These are phyloP conservation scores for Trichoderma koningiopsis DNA, from an alignment of 2,329 filamentous ascomycete species.

Conservation along the genomic window DNA sequence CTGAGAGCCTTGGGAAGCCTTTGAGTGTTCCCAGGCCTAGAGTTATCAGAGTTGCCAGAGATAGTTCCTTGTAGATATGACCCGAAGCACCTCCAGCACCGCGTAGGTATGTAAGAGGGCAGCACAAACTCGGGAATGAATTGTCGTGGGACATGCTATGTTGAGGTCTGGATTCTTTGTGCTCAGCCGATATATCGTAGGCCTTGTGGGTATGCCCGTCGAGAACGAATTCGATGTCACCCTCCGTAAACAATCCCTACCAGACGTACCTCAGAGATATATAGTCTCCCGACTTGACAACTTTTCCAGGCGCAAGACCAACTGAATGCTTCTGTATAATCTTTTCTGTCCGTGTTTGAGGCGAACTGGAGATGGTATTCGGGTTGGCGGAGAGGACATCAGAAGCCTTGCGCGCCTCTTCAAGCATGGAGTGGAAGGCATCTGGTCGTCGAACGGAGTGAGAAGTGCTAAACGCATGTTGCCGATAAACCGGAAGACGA, in stretches of 20 bases:
- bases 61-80: too few relatives aligned
- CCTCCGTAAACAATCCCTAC: too few relatives aligned
- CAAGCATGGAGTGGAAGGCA: conserved; percentile 4
- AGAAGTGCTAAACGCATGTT: background rate
- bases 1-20: too few relatives aligned
- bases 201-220: too few relatives aligned
- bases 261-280: too few relatives aligned
- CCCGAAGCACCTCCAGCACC: too few relatives aligned
- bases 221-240: too few relatives aligned
- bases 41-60: too few relatives aligned
- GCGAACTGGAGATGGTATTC: background rate
- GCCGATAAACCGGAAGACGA: background rate
- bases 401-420: background rate
- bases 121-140: conserved; percentile 38
- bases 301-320: conserved; percentile 72
- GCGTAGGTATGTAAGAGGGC: too few relatives aligned
- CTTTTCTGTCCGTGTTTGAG: conserved; percentile 86
- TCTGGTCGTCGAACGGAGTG: background rate
- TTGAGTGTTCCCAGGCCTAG: too few relatives aligned
- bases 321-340: conserved; percentile 82
- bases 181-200: too few relatives aligned
- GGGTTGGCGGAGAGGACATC: background rate
- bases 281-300: conserved; percentile 80
- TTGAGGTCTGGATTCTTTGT: too few relatives aligned
- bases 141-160: conserved; percentile 89